These are phyloP conservation scores for Acephala macrosclerotiorum DNA, from an alignment of 2,329 filamentous ascomycete genomes.

Conservation along the genomic window DNA sequence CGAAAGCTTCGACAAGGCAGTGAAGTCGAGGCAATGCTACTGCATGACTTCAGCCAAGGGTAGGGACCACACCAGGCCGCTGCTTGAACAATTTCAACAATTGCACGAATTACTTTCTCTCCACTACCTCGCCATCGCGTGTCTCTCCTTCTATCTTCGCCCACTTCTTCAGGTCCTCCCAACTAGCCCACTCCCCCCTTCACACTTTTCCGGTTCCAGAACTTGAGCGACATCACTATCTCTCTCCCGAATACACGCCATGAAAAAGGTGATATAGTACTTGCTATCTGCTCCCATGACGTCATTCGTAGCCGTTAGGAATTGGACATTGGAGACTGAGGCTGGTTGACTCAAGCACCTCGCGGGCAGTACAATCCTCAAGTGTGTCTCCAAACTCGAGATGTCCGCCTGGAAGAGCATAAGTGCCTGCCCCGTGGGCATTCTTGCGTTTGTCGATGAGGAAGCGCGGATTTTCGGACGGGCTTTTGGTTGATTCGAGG, in stretches of 20 bases:
- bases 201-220: conserved; percentile 56
- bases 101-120: conserved; percentile 53
- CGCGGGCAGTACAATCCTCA: conserved; percentile 68
- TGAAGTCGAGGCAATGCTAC: too few relatives aligned
- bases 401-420: conserved; percentile 77
- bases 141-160: conserved; percentile 34
- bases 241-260: conserved; percentile 59
- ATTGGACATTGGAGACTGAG: conserved; percentile 60
- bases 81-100: conserved; percentile 54
- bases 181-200: conserved; percentile 61
- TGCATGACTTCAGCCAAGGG: neutral
- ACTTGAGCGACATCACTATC: conserved; percentile 61
- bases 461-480: conserved; percentile 23
- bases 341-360: conserved; percentile 75
- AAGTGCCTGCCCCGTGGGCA: conserved; percentile 53
- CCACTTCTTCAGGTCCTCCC: conserved; percentile 53
- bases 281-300: conserved; percentile 65
- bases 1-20: too few relatives aligned
- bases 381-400: conserved; percentile 73
- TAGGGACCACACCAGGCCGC: conserved; percentile 45
- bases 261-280: conserved; percentile 80
- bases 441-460: conserved; percentile 30
- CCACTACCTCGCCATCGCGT: conserved; percentile 35
- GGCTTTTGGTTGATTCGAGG: conserved; percentile 21
- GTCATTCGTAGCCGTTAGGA: conserved; percentile 72